A percentile compares a stretch with the other conserved stretches of the same genome.
Conservation (phyloP, 495 filamentous ascomycete genomes). For the Xylaria bambusicola region DNA sequence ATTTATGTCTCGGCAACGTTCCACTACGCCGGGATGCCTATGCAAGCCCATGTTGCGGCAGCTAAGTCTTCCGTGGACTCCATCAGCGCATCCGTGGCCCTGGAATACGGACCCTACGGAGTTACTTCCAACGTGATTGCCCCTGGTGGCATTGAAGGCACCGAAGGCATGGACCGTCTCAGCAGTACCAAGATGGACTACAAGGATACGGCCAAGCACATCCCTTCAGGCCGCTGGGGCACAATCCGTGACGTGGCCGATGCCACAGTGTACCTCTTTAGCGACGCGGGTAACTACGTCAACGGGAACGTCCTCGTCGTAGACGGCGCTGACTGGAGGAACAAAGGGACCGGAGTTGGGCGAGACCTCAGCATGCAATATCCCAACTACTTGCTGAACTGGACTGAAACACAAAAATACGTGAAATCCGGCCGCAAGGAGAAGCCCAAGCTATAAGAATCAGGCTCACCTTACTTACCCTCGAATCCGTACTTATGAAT, state of each 20-base stretch:
- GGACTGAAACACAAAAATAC: conserved; percentile 42
- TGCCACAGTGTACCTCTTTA: conserved; percentile 85
- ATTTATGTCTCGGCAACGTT: conserved; percentile 87
- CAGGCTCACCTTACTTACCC: background rate
- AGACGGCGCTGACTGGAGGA: conserved; percentile 74
- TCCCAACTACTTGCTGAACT: conserved; percentile 43
- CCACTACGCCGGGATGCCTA: conserved; percentile 80
- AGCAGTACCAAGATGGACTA: conserved; percentile 39
- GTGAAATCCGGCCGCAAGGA: conserved; percentile 44
- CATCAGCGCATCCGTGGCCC: conserved; percentile 67
- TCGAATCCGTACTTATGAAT: background rate
- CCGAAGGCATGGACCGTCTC: conserved; percentile 62
- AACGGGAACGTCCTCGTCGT: conserved; percentile 79
- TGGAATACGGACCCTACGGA: conserved; percentile 87
- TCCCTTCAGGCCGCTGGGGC: conserved; percentile 77
- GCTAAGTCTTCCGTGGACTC: conserved; percentile 93
- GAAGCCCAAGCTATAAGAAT: conserved; percentile 47
- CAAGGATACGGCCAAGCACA: conserved; percentile 31
- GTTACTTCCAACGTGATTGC: conserved; percentile 87
- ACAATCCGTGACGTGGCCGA: conserved; percentile 86
- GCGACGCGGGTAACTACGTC: conserved; percentile 79
- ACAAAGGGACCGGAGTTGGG: conserved; percentile 46
- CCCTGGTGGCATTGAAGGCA: conserved; percentile 73
- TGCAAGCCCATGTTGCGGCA: conserved; percentile 83
- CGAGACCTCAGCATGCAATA: conserved; percentile 47